phyloP scores from a whole-genome alignment of 495 filamentous ascomycete genomes.

The Tuber indicum region DNA sequence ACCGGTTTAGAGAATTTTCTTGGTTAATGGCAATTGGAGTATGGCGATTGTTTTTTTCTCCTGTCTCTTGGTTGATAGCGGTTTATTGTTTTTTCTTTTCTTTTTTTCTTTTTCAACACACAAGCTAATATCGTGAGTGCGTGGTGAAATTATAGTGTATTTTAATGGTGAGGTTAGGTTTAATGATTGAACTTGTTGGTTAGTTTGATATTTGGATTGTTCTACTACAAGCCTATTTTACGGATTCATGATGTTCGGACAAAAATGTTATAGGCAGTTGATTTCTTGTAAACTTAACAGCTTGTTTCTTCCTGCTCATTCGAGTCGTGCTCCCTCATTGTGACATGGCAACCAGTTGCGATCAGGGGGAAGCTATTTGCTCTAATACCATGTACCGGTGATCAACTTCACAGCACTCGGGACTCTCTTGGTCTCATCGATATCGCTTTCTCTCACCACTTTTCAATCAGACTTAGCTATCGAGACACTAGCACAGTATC shows the following conservation, averaged over 20 bases:
- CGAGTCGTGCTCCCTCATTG: background rate
- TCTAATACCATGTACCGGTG: too few species aligned
- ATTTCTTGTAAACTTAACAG: background rate
- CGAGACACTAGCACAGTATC: background rate
- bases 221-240: background rate
- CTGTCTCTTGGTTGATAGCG: background rate
- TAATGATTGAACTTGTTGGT: background rate
- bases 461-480: background rate
- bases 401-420: background rate
- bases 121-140: background rate
- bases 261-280: background rate
- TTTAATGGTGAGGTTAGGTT: background rate
- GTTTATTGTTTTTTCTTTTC: background rate
- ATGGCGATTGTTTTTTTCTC: background rate
- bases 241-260: background rate
- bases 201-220: too few species aligned
- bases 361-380: too few species aligned
- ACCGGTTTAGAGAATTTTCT: background rate
- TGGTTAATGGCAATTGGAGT: background rate
- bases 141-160: background rate
- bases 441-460: background rate
- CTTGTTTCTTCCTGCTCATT: background rate
- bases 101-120: background rate
- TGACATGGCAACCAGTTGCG: background rate
- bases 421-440: background rate